Percentiles rank a stretch among this genome's conserved stretches.
Evolutionary conservation across 768 basidiomycete species (phyloP).

Genomic region (Boletus sensibilis): DNA sequence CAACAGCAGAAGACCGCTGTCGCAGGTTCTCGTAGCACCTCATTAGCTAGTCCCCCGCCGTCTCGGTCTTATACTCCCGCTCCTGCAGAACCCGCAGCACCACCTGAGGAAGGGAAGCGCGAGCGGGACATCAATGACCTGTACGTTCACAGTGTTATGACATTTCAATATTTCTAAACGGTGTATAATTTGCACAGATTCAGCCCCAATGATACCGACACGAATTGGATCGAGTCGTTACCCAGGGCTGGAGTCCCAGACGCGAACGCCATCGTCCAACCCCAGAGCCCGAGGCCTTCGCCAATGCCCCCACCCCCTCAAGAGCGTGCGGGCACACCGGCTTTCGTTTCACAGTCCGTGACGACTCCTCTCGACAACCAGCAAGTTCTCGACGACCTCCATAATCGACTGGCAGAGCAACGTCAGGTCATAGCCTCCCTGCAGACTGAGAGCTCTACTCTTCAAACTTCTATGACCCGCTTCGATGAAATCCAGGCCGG

Average conservation of each 20-base stretch:
- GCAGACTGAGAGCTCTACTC: constrained; percentile 26
- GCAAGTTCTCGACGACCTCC: constrained; percentile 13
- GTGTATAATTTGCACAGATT: constrained; percentile 38
- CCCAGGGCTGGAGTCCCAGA: constrained; percentile 41
- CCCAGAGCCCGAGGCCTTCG: constrained; percentile 20
- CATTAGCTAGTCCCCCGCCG: constrained; percentile 44
- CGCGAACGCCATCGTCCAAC: constrained; percentile 34
- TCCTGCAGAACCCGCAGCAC: constrained; percentile 37
- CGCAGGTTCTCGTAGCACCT: constrained; percentile 36
- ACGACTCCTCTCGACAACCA: background rate
- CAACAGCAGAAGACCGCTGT: constrained; percentile 62
- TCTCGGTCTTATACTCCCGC: constrained; percentile 55
- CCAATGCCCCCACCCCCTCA: constrained; percentile 16
- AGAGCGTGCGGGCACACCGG: constrained; percentile 9
- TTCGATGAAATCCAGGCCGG: constrained; percentile 34
- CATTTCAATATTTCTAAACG: background rate
- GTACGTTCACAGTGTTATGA: constrained; percentile 43
- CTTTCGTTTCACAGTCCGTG: constrained; percentile 3
- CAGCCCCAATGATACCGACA: constrained; percentile 40
- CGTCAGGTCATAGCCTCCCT: constrained; percentile 19
- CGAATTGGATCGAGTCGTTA: constrained; percentile 63
- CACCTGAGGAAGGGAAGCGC: constrained; percentile 41
- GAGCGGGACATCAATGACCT: constrained; percentile 57
- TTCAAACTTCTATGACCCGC: constrained; percentile 26
- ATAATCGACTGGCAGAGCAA: constrained; percentile 18